Conservation (phyloP, 1,139 yeast genomes). For the Geotrichum phurueaensis region DNA sequence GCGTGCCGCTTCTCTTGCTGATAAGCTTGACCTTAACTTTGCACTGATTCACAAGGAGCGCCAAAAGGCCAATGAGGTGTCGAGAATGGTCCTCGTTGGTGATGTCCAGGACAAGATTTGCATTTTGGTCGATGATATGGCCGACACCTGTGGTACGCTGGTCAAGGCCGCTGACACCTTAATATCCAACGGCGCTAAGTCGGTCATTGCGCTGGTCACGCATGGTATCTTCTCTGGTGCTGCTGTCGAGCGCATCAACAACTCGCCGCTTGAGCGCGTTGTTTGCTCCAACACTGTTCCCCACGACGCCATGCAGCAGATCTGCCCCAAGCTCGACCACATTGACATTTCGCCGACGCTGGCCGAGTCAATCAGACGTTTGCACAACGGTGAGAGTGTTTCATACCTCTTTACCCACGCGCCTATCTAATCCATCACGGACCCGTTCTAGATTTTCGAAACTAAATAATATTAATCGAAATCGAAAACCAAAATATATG, state of each 20-base stretch:
- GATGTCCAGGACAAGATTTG: slow-evolving; percentile 84
- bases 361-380: slow-evolving; percentile 89
- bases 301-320: slow-evolving; percentile 59
- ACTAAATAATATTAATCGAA: not conserved
- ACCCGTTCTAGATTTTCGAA: not conserved
- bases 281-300: slow-evolving; percentile 96
- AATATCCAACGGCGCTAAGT: slow-evolving; percentile 68
- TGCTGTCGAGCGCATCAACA: slow-evolving; percentile 75
- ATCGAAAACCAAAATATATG: not conserved
- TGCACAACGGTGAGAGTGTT: slow-evolving; percentile 96
- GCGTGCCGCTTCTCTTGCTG: slow-evolving; percentile 93
- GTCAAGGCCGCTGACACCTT: slow-evolving; percentile 92
- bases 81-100: slow-evolving; percentile 92
- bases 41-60: slow-evolving; percentile 96
- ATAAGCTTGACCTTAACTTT: slow-evolving; percentile 80
- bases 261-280: slow-evolving; percentile 67
- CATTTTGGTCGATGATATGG: slow-evolving; percentile 94
- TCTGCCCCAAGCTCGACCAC: slow-evolving; percentile 70
- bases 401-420: slow-evolving; percentile 83
- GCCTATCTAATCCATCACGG: slow-evolving; percentile 35
- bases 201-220: slow-evolving; percentile 89
- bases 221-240: slow-evolving; percentile 88
- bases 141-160: slow-evolving; percentile 95
- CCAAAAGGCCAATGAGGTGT: slow-evolving; percentile 87
- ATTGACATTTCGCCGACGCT: slow-evolving; percentile 75